Conservation (phyloP, 2,329 filamentous ascomycete genomes). For the Aspergillus awamori region DNA sequence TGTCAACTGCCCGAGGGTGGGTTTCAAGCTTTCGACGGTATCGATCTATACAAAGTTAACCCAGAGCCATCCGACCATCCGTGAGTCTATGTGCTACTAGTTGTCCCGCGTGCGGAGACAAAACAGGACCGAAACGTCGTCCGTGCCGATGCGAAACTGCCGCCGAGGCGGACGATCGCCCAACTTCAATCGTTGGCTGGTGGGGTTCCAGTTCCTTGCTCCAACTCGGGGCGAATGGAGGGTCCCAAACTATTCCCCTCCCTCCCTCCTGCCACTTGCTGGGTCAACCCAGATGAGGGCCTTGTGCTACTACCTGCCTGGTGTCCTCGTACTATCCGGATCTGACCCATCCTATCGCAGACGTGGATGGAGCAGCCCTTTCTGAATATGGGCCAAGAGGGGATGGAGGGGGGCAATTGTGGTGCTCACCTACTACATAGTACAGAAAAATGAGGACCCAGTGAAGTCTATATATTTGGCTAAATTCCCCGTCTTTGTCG, state of each 20-base stretch:
- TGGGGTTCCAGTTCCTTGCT: neutral
- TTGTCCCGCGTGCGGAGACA: constrained; percentile 19
- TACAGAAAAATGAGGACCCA: neutral
- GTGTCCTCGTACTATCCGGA: too few relatives aligned
- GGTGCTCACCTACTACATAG: neutral
- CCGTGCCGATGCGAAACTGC: neutral
- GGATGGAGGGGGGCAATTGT: constrained; percentile 6
- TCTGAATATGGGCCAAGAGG: neutral
- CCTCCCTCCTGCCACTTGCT: too few relatives aligned
- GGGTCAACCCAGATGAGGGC: too few relatives aligned
- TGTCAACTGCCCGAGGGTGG: constrained; percentile 2
- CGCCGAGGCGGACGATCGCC: neutral
- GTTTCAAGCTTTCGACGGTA: constrained; percentile 5
- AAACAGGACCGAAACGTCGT: neutral
- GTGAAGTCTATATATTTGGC: constrained; percentile 24
- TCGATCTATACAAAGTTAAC: neutral
- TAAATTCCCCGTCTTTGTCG: constrained; percentile 16
- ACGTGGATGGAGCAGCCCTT: neutral
- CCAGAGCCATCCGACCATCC: too few relatives aligned
- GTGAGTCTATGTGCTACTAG: neutral
- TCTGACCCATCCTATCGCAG: neutral
- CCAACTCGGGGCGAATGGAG: too few relatives aligned
- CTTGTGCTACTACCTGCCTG: too few relatives aligned
- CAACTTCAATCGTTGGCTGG: neutral
- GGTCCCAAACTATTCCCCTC: too few relatives aligned